phyloP scores from a whole-genome alignment of 116 monocot species.

The Posidonia oceanica region DNA sequence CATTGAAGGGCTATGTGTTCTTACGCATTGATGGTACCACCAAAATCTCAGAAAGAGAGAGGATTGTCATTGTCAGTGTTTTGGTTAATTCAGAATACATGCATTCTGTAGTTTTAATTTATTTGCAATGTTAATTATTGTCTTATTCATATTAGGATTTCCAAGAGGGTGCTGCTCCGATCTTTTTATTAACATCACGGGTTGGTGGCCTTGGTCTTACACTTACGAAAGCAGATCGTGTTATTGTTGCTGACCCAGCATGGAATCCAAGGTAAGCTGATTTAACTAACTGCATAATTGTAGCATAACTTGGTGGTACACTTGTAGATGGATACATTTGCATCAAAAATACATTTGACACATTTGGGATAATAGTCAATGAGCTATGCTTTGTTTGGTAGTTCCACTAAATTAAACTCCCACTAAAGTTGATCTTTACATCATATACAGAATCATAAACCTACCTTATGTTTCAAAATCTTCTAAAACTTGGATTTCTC shows the following conservation, averaged over 20 bases:
- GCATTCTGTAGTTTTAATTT: not conserved
- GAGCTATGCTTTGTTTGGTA: no score
- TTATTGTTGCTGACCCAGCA: constrained; percentile 96
- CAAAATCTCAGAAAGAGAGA: constrained; percentile 75
- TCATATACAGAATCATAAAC: no score
- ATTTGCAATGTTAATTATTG: not conserved
- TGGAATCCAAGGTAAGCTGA: constrained; percentile 90
- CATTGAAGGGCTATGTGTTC: constrained; percentile 37
- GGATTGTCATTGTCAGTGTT: constrained; percentile 53
- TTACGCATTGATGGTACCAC: constrained; percentile 99
- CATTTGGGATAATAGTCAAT: no score
- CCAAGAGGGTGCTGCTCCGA: constrained; percentile 76
- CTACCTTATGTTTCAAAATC: no score
- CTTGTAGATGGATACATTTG: no score
- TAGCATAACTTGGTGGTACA: no score
- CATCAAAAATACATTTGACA: no score
- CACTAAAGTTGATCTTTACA: no score
- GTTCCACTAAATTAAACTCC: no score
- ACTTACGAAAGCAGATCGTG: constrained; percentile 91
- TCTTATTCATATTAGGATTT: constrained; percentile 49
- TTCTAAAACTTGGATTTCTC: no score
- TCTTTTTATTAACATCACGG: constrained; percentile 87
- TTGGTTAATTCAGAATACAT: not conserved
- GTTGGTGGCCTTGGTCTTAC: constrained; percentile 99
- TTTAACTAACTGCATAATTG: not conserved